These are phyloP conservation scores for Ogataea sp. DNA, from an alignment of 805 yeast genomes.

Conservation along the genomic window DNA sequence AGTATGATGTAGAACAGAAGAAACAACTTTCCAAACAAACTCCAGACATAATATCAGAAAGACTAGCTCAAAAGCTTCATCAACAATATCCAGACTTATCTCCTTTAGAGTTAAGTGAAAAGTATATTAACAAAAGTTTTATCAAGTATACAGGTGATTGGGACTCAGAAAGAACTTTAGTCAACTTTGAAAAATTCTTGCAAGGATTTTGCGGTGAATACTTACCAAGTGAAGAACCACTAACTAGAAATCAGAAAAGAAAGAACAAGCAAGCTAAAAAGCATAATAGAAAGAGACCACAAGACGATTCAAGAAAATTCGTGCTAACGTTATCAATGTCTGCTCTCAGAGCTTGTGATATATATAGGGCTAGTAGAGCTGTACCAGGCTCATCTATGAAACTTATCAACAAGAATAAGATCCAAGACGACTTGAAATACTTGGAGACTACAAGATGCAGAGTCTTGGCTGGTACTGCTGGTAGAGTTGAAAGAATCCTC, in stretches of 20 bases:
- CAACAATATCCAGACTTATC: conserved; percentile 58
- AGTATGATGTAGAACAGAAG: conserved; percentile 54
- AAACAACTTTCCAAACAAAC: conserved; percentile 42
- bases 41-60: conserved; percentile 59
- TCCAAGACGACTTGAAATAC: conserved; percentile 50
- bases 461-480: conserved; percentile 57
- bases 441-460: conserved; percentile 37
- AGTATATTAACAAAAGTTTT: conserved; percentile 44
- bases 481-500: conserved; percentile 43
- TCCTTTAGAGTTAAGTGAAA: conserved; percentile 64
- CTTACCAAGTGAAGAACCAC: conserved; percentile 25
- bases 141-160: conserved; percentile 58
- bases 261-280: conserved; percentile 21
- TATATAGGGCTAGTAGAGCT: conserved; percentile 52
- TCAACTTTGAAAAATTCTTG: conserved; percentile 48
- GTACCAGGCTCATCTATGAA: conserved; percentile 48
- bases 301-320: conserved; percentile 30
- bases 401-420: conserved; percentile 66
- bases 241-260: conserved; percentile 6
- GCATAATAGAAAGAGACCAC: conserved; percentile 12
- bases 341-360: conserved; percentile 82
- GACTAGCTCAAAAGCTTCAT: conserved; percentile 52
- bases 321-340: conserved; percentile 59
- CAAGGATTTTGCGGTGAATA: conserved; percentile 38
- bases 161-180: conserved; percentile 43